These are phyloP conservation scores for Mycosphaerelloides madeirae DNA, from an alignment of 2,329 filamentous ascomycete species.

Conservation along the genomic window DNA sequence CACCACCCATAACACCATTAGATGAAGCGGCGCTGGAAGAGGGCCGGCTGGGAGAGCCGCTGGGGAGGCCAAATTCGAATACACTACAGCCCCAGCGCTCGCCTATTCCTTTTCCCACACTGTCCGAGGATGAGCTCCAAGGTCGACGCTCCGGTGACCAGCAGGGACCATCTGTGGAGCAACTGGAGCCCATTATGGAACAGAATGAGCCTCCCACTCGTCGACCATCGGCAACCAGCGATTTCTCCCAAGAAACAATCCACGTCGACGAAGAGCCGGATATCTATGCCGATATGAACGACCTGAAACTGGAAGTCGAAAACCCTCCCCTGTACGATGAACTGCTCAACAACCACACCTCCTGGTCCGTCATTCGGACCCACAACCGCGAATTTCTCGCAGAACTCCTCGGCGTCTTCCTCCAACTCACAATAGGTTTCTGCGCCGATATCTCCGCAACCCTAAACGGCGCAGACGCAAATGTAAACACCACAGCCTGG, in stretches of 20 bases:
- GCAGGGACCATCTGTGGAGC: not conserved
- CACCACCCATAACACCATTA: slow-evolving; percentile 25
- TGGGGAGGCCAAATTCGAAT: too few relatives aligned
- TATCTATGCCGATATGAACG: slow-evolving; percentile 41
- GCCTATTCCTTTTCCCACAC: too few relatives aligned
- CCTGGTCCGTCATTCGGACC: slow-evolving; percentile 48
- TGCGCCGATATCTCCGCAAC: slow-evolving; percentile 47
- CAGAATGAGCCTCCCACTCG: slow-evolving; percentile 8
- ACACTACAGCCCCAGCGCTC: too few relatives aligned
- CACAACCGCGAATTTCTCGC: slow-evolving; percentile 51
- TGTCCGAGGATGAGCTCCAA: too few relatives aligned
- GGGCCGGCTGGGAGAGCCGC: not conserved
- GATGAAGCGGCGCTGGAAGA: slow-evolving; percentile 21
- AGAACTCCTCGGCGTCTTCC: slow-evolving; percentile 47
- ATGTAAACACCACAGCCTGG: slow-evolving; percentile 39
- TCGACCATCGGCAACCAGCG: not conserved
- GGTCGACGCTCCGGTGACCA: too few relatives aligned
- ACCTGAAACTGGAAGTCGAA: slow-evolving; percentile 34
- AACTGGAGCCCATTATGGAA: slow-evolving; percentile 14
- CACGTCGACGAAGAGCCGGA: slow-evolving; percentile 34
- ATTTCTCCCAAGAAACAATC: slow-evolving; percentile 23
- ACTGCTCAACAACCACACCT: slow-evolving; percentile 43
- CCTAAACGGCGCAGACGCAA: slow-evolving; percentile 22
- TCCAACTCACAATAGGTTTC: slow-evolving; percentile 42
- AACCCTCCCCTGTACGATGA: slow-evolving; percentile 38